A percentile compares a stretch with the other conserved stretches of the same genome.
phyloP scores from a whole-genome alignment of 139 green algal species.

The Chlamydomonas sp. region DNA sequence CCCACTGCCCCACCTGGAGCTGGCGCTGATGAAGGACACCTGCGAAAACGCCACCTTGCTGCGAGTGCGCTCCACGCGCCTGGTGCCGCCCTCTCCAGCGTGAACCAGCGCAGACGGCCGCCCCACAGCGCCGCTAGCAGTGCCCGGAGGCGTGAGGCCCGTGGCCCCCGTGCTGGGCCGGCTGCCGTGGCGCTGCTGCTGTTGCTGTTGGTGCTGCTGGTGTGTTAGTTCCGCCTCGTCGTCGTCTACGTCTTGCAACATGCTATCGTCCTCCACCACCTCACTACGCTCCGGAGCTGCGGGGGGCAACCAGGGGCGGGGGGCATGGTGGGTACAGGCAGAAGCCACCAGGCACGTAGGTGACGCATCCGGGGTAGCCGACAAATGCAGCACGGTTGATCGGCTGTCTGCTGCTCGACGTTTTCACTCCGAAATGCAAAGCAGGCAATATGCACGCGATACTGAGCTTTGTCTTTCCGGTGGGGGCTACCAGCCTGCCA shows the following conservation, averaged over 20 bases:
- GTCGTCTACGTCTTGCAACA: constrained; percentile 20
- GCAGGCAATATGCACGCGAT: too few species aligned
- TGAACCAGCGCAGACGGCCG: too few species aligned
- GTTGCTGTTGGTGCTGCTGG: not conserved
- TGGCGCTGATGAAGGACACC: not conserved
- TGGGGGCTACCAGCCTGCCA: too few species aligned
- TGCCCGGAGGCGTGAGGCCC: not conserved
- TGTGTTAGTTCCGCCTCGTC: not conserved
- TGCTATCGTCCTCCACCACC: constrained; percentile 5
- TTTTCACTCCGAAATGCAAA: too few species aligned
- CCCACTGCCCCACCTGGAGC: too few species aligned
- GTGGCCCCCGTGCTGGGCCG: not conserved
- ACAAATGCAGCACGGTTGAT: too few species aligned
- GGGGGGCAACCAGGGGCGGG: not conserved
- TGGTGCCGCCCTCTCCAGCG: not conserved
- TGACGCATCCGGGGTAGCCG: too few species aligned
- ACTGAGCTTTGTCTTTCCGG: too few species aligned
- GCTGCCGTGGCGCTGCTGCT: not conserved
- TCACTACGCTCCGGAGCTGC: not conserved
- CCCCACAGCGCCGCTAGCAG: too few species aligned
- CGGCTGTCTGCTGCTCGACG: too few species aligned
- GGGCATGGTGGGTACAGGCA: not conserved
- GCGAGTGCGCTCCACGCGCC: not conserved
- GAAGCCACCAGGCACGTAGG: too few species aligned
- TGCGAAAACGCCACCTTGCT: constrained; percentile 29